A percentile compares a stretch with the other conserved stretches of the same genome.
phyloP scores from a whole-genome alignment of 257 asterid species.

The Coffea canephora region DNA sequence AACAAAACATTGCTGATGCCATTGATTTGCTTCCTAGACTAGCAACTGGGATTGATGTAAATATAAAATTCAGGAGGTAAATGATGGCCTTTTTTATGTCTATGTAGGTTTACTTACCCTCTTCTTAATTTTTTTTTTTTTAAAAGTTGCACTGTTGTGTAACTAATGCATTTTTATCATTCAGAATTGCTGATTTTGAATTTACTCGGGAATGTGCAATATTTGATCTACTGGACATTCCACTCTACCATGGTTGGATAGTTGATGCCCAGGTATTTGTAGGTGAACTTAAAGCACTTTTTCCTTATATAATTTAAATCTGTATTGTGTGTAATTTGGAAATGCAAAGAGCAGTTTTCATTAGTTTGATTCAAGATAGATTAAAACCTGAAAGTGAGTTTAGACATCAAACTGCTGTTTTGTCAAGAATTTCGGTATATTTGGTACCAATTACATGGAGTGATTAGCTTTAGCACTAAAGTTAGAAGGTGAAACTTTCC shows the following conservation, averaged over 20 bases:
- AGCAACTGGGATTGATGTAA: conserved; percentile 94
- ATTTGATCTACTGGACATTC: conserved; percentile 91
- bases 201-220: conserved; percentile 96
- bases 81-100: conserved; percentile 5
- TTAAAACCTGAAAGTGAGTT: neutral
- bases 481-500: too few relatives aligned
- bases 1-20: conserved; percentile 89
- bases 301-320: neutral
- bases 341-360: neutral
- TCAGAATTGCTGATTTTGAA: conserved; percentile 94
- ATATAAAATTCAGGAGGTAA: conserved; percentile 79
- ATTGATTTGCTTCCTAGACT: conserved; percentile 97
- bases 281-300: conserved; percentile 1
- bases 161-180: conserved; percentile 20
- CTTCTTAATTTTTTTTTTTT: conserved; percentile 1
- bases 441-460: neutral
- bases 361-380: neutral
- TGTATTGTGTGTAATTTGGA: neutral
- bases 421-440: neutral
- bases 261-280: conserved; percentile 87
- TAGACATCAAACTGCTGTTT: neutral
- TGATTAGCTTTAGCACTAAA: neutral
- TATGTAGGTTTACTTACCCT: conserved; percentile 12
- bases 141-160: conserved; percentile 16
- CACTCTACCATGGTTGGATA: conserved; percentile 99